Conservation (phyloP, 208 protist species). For the Trypanosoma grayi region DNA sequence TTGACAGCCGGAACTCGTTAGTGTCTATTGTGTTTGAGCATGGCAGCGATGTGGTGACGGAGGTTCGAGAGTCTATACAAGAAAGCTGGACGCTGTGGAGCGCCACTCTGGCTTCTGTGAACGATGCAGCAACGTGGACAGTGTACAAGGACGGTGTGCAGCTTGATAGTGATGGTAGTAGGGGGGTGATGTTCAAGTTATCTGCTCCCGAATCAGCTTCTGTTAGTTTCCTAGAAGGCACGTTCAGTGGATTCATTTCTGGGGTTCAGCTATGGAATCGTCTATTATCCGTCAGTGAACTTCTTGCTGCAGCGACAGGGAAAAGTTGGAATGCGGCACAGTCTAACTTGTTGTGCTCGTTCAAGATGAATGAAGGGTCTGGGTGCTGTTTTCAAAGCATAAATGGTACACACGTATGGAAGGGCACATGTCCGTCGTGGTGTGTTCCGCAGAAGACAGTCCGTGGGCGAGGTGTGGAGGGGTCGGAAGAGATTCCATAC, state of each 20-base stretch:
- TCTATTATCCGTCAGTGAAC: constrained; percentile 41
- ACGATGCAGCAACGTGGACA: constrained; percentile 64
- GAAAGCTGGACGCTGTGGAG: constrained; percentile 68
- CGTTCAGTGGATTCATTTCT: constrained; percentile 30
- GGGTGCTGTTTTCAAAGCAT: constrained; percentile 56
- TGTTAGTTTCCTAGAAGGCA: constrained; percentile 23
- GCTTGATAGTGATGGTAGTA: constrained; percentile 41
- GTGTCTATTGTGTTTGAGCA: constrained; percentile 65
- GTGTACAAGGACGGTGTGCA: constrained; percentile 67
- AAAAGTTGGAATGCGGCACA: background rate
- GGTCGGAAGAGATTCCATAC: constrained; percentile 22
- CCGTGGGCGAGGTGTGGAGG: constrained; percentile 11
- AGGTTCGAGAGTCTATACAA: constrained; percentile 61
- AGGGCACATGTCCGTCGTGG: constrained; percentile 44
- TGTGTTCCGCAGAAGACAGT: constrained; percentile 32
- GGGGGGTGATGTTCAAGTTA: constrained; percentile 42
- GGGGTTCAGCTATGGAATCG: constrained; percentile 54
- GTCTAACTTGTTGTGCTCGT: constrained; percentile 44
- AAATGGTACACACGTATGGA: constrained; percentile 38
- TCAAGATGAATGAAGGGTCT: constrained; percentile 67
- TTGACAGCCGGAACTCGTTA: constrained; percentile 41
- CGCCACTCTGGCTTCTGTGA: constrained; percentile 51
- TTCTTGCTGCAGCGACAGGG: constrained; percentile 39
- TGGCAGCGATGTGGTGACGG: constrained; percentile 51
- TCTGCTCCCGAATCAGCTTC: constrained; percentile 14